Conservation (phyloP, 2,329 filamentous ascomycete genomes). For the Phialophora expanda region DNA sequence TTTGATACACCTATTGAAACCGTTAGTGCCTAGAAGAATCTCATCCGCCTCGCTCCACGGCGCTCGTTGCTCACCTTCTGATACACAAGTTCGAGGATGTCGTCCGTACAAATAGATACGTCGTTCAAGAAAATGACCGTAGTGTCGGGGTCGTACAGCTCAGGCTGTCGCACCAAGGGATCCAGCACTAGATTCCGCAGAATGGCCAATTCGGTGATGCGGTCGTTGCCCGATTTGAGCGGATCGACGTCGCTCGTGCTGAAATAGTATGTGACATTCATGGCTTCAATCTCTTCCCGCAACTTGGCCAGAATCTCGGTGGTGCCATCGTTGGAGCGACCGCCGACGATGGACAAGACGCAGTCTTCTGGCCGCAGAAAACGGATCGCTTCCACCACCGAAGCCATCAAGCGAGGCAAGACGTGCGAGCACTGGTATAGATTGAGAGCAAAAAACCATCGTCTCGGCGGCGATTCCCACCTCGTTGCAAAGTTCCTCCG, state of each 20-base stretch:
- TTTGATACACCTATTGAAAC: constrained; percentile 41
- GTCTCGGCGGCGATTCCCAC: constrained; percentile 15
- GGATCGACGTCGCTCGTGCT: constrained; percentile 53
- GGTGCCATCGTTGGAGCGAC: constrained; percentile 61
- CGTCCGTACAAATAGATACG: constrained; percentile 58
- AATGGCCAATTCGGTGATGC: constrained; percentile 56
- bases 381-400: constrained; percentile 56
- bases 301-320: constrained; percentile 56
- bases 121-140: constrained; percentile 62
- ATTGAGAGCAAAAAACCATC: constrained; percentile 59
- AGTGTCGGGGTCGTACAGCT: constrained; percentile 45
- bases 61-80: constrained; percentile 44
- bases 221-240: constrained; percentile 44
- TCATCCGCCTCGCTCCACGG: background rate
- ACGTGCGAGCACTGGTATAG: constrained; percentile 54
- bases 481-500: constrained; percentile 42
- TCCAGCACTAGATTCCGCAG: constrained; percentile 61
- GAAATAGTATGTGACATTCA: constrained; percentile 38
- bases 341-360: constrained; percentile 62
- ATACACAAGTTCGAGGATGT: constrained; percentile 62
- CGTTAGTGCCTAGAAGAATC: background rate
- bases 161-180: constrained; percentile 48
- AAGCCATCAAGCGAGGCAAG: constrained; percentile 59
- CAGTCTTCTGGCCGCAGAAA: constrained; percentile 60
- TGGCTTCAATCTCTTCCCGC: constrained; percentile 46